These are phyloP conservation scores for Pilobolus umbonatus DNA, from an alignment of 192 early-diverging fungal species.

Conservation along the genomic window DNA sequence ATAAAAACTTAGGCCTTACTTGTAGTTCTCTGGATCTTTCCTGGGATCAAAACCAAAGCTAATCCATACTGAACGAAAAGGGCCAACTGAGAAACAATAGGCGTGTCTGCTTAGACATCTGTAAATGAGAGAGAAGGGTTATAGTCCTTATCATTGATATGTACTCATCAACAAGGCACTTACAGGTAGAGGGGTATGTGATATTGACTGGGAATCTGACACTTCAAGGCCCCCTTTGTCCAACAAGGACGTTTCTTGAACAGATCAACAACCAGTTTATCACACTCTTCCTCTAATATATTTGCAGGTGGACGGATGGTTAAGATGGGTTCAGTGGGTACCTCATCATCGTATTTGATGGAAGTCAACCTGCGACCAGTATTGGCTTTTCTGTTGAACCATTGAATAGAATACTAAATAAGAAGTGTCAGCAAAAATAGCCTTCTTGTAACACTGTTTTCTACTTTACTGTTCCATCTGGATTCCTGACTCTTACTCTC, in stretches of 20 bases:
- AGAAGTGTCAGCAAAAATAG: neutral
- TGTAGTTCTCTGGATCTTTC: slow-evolving; percentile 16
- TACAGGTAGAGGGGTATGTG: too few relatives aligned
- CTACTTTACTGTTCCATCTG: slow-evolving; percentile 35
- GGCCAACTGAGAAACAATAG: slow-evolving; percentile 38
- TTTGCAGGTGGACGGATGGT: neutral
- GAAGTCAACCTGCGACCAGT: slow-evolving; percentile 4
- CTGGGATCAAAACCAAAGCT: slow-evolving; percentile 41
- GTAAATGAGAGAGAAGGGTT: neutral
- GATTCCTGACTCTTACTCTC: slow-evolving; percentile 40
- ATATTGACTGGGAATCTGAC: too few relatives aligned
- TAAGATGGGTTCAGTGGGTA: slow-evolving; percentile 12
- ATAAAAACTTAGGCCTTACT: slow-evolving; percentile 7
- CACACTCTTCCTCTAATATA: too few relatives aligned
- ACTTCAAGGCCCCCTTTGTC: slow-evolving; percentile 33
- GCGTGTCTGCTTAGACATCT: slow-evolving; percentile 4
- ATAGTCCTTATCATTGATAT: neutral
- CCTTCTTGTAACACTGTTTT: neutral
- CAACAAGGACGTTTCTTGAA: slow-evolving; percentile 45
- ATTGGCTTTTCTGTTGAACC: neutral
- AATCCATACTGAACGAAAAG: slow-evolving; percentile 48
- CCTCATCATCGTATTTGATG: slow-evolving; percentile 21
- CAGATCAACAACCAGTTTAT: slow-evolving; percentile 20
- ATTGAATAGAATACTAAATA: neutral
- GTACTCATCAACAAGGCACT: neutral